A percentile compares a stretch with the other conserved stretches of the same genome.
These are phyloP conservation scores for Durusdinium trenchii DNA, from an alignment of 73 alveolate species.

Conservation along the genomic window DNA sequence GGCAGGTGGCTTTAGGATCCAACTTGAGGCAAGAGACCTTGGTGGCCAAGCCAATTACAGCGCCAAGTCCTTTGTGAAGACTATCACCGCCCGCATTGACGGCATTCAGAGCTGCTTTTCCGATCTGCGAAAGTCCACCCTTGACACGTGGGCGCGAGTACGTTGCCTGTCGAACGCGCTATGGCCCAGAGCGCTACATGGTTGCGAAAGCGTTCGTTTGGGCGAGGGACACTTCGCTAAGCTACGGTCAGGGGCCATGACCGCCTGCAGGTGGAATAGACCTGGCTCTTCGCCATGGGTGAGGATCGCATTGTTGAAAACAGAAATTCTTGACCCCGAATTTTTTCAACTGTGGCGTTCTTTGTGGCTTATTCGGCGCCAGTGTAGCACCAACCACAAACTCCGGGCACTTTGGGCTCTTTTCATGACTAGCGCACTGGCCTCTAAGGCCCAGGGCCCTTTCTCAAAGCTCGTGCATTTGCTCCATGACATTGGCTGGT, in stretches of 20 bases:
- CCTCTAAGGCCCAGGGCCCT: background rate
- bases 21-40: background rate
- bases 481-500: background rate
- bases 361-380: background rate
- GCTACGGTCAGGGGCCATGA: background rate
- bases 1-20: background rate
- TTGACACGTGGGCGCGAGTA: background rate
- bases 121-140: background rate
- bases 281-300: background rate
- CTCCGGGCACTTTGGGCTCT: background rate
- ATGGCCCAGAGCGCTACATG: background rate
- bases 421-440: background rate
- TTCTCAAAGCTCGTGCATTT: background rate
- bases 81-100: background rate
- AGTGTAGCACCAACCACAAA: background rate
- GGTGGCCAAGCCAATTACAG: slow-evolving; percentile 36
- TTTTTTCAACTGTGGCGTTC: background rate
- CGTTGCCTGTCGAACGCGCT: background rate
- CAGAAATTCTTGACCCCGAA: background rate
- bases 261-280: background rate
- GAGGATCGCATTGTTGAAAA: background rate
- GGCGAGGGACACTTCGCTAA: background rate
- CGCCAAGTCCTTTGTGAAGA: too few species aligned
- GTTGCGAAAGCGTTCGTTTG: background rate
- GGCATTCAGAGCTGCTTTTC: too few species aligned